Base-by-base conservation (phyloP, 352 stramenopile genomes). In the Phytophthora aleatoria region DNA sequence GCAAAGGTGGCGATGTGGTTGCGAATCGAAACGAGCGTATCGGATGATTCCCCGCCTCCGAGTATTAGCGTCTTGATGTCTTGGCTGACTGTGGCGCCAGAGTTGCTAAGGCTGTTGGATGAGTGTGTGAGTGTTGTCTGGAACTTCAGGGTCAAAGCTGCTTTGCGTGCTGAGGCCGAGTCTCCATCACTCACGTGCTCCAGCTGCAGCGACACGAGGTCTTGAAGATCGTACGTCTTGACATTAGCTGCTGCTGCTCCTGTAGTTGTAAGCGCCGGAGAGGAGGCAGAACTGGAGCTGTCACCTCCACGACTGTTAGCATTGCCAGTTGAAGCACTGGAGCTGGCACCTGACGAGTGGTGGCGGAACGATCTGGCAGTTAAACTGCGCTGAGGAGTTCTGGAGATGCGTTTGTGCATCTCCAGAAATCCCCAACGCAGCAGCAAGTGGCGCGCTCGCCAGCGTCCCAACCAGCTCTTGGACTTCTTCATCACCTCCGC, bases 401-500 rank as follows among this genome's bases (percentile, higher is more conserved):
- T 41, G 35, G 35, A 41, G 35, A 41, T 41, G 35, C 68, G 73
- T 36, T 79, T 87, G 56, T 73, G 67, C 51, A 91, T 79, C 58
- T 91, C 77, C 36, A 91, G 56, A 24, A 79, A 64, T 27, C 76
- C 72, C 75, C 79, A 90, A 11, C 77, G 76, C 5, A 91, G 54
- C 13, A 80, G 56, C 41, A 90, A 28, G 8, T 78, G 71, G 0
- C 79, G 69, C 10, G 71, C 68, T 16, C 80, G 75, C 81, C 83
- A 88, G 3, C 83, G 70, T 20, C 77, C 79, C 27, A 90, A 67
- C 83, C 83, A 92, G 55, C 78, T 84, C 20, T 85, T 76, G 33
- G 75, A 87, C 31, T 89, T 90, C 63, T 90, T 89, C 28, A 82
- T 38, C 27, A 92, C 77, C 15, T 92, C 75, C 0, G 66, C 50